A percentile compares a stretch with the other conserved stretches of the same genome.
These are phyloP conservation scores for Phalaenopsis hybrid DNA, from an alignment of 116 monocot genomes.

Conservation along the genomic window DNA sequence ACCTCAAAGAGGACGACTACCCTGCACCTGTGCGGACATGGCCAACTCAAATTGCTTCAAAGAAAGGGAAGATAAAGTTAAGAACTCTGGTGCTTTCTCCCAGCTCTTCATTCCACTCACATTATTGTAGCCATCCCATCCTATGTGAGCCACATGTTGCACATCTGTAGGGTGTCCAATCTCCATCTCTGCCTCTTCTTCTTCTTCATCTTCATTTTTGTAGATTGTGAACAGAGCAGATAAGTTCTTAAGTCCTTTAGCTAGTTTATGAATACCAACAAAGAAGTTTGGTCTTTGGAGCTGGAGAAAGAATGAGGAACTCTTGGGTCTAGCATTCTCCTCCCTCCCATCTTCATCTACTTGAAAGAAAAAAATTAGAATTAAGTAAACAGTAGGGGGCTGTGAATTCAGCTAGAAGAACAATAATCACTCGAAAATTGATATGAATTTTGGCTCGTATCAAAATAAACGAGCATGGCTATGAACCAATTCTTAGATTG, in stretches of 20 bases:
- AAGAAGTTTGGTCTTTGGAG: slow-evolving; percentile 25
- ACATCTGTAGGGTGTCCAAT: slow-evolving; percentile 90
- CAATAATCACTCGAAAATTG: too few relatives aligned
- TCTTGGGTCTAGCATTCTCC: slow-evolving; percentile 11
- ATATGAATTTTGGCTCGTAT: too few relatives aligned
- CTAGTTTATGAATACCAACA: slow-evolving; percentile 45
- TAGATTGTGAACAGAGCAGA: slow-evolving; percentile 36
- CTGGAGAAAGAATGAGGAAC: slow-evolving; percentile 12
- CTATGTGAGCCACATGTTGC: slow-evolving; percentile 79
- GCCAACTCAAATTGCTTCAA: slow-evolving; percentile 48
- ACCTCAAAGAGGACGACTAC: not conserved
- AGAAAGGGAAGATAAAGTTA: slow-evolving; percentile 34
- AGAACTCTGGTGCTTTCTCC: slow-evolving; percentile 29
- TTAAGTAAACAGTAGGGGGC: not conserved
- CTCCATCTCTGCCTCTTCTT: slow-evolving; percentile 56
- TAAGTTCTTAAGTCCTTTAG: slow-evolving; percentile 55
- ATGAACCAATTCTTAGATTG: too few relatives aligned
- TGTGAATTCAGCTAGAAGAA: too few relatives aligned
- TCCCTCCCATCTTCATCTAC: not conserved
- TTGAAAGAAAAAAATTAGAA: not conserved
- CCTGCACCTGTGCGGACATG: slow-evolving; percentile 28
- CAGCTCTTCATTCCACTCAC: slow-evolving; percentile 26
- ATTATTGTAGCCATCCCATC: slow-evolving; percentile 49
- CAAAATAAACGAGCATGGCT: too few relatives aligned
- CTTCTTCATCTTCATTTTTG: slow-evolving; percentile 32